Base-by-base conservation (phyloP, 805 yeast genomes). In the Metschnikowia colocasiae region DNA sequence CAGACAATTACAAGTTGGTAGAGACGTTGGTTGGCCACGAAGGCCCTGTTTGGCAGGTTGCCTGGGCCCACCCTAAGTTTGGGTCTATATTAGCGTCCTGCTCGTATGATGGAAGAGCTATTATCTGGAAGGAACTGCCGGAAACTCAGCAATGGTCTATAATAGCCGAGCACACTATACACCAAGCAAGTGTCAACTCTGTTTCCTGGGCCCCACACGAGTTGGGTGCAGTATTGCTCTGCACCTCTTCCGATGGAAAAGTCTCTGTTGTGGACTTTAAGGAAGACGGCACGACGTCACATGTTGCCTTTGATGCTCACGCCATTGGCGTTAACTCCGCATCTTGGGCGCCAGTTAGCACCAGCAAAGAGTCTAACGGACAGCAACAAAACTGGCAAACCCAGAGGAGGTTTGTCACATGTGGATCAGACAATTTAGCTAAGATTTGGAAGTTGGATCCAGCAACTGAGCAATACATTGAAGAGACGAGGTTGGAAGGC, bases 51-150 rank as follows among this genome's bases (percentile, higher is more conserved):
- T 94, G 99, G 99, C 96, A 92, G 70, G 95, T 90, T 18, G 81
- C 88, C 46, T 94, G 99, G 99, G 98, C 98, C 2, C 99, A 94
- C 64, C 99, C 99, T 27, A 92, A 92, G 66, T 94, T 92, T 62
- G 99, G 99, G 33, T 85, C 89, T 12, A 88, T 92, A 53, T 75
- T 94, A 54, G 99, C 99, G 1, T 85, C 96, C 22, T 88, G 96
- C 58, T 89, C 97, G 1, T 94, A 89, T 62, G 97, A 94, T 63
- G 99, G 99, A 46, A 86, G 86, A 60, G 97, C 88, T 15, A 71
- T 91, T 51, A 82, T 94, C 59, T 94, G 99, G 99, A 85, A 88
- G 62, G 97, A 92, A 68, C 73, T 64, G 47, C 74, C 72, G 7
- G 96, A 89, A 58, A 83, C 85, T 43, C 89, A 86, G 40, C 80